These are phyloP conservation scores for Salix viminalis DNA, from an alignment of 345 rosid genomes.

Conservation along the genomic window DNA sequence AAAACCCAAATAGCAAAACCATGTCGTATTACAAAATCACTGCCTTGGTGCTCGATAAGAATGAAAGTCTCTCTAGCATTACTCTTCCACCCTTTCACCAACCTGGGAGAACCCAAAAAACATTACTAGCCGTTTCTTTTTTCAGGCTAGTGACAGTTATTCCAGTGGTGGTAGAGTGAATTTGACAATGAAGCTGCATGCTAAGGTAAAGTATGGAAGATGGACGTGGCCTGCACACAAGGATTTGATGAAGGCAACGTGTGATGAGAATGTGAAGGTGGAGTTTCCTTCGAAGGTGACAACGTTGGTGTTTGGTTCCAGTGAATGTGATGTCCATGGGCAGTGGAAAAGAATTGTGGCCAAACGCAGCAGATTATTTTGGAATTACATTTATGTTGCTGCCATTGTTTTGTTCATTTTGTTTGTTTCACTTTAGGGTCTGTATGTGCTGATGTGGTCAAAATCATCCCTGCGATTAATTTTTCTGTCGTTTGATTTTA, in stretches of 20 bases:
- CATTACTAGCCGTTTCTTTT: neutral
- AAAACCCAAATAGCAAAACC: neutral
- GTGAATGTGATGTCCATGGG: conserved; percentile 2
- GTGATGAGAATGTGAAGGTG: neutral
- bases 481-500: neutral
- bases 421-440: neutral
- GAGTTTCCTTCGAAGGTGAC: neutral
- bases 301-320: neutral
- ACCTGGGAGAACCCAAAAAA: neutral
- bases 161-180: neutral
- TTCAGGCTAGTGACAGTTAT: neutral
- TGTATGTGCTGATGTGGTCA: neutral
- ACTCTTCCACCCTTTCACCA: neutral
- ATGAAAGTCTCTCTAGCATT: neutral
- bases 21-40: neutral
- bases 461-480: neutral
- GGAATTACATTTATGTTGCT: conserved; percentile 10
- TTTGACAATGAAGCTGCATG: neutral
- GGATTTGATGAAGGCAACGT: neutral
- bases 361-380: neutral
- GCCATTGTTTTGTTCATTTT: neutral
- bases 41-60: neutral
- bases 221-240: conserved; percentile 12
- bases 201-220: conserved; percentile 4
- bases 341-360: neutral